Evolutionary conservation across 345 rosid species (phyloP).

Genomic region (Salix suchowensis): DNA sequence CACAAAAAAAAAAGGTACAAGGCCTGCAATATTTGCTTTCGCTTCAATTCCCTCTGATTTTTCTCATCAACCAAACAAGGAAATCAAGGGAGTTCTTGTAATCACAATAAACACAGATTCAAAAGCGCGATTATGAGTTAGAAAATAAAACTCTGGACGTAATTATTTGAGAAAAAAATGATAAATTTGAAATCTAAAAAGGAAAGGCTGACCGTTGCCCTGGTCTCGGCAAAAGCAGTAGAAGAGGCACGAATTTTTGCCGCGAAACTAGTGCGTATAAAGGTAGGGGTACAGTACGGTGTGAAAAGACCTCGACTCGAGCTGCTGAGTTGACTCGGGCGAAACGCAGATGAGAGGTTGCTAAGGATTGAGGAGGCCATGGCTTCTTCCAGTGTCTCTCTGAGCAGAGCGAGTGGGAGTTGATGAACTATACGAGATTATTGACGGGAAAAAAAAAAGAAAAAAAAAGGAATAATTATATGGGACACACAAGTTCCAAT

Average conservation of each 20-base stretch:
- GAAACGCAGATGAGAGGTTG: conserved; percentile 20
- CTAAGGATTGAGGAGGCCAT: conserved; percentile 19
- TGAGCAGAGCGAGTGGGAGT: background rate
- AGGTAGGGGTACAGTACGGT: background rate
- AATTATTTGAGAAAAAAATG: no score
- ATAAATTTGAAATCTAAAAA: background rate
- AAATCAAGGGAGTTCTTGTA: background rate
- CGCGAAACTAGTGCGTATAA: conserved; percentile 6
- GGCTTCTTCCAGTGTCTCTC: background rate
- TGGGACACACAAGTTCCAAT: background rate
- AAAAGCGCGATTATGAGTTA: background rate
- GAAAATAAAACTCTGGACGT: background rate
- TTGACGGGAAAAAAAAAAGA: background rate
- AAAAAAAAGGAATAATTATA: no score
- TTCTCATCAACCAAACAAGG: background rate
- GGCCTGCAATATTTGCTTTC: background rate
- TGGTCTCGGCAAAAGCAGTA: conserved; percentile 32
- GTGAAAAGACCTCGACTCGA: conserved; percentile 16
- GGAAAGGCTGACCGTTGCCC: conserved; percentile 33
- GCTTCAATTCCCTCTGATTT: background rate
- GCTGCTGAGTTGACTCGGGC: conserved; percentile 3
- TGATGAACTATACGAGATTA: background rate
- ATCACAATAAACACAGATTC: background rate
- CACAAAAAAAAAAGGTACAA: no score
- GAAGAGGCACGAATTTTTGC: conserved; percentile 43